Base-by-base conservation (phyloP, 1,284 basidiomycete species). In the Ceratobasidium sp. region DNA sequence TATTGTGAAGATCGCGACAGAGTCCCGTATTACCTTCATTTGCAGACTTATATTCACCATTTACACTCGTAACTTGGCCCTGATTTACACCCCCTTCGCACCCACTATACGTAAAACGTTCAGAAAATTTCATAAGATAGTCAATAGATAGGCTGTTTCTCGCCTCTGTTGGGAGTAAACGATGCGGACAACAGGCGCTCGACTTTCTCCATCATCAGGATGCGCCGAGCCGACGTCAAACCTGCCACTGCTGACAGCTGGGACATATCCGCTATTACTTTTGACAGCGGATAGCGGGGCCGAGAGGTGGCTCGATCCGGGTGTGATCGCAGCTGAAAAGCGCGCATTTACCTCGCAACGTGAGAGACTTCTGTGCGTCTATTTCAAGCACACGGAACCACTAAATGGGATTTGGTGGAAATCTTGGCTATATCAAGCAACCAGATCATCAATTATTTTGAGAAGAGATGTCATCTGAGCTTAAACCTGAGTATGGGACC, bases 391-490 rank as follows among this genome's bases (percentile, higher is more conserved):
- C n/a, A n/a, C n/a, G n/a, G n/a, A n/a, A n/a, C n/a, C n/a, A n/a
- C n/a, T n/a, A n/a, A n/a, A n/a, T n/a, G n/a, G n/a, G n/a, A n/a
- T n/a, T n/a, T n/a, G n/a, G n/a, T n/a, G n/a, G n/a, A n/a, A n/a
- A 26, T 3, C 23, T 38, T 42, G 26, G 6, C 26, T 42, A 62
- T 42, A 62, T 42, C 12, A 17, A 62, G 59, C 20, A 38, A 15
- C 20, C 33, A 38, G 59, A 4, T 7, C 3, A 10, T 9, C 6
- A 2, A 10, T 17, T 17, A 6, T 38, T 12, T 42, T 9, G 38
- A 62, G 59, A 62, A 62, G 59, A 62, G 59, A 62, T 38, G 59
- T 62, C 59, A 62, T 62, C 33, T 62, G 59, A 62, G 59, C 59
- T 62, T 62, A 38, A 62, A 42, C 40, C 59, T 9, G 28, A 7